Evolutionary conservation across 1,139 yeast species (phyloP), one percentile per base, ranked within the genome.

Genomic region (Spathaspora jeffriesii): DNA sequence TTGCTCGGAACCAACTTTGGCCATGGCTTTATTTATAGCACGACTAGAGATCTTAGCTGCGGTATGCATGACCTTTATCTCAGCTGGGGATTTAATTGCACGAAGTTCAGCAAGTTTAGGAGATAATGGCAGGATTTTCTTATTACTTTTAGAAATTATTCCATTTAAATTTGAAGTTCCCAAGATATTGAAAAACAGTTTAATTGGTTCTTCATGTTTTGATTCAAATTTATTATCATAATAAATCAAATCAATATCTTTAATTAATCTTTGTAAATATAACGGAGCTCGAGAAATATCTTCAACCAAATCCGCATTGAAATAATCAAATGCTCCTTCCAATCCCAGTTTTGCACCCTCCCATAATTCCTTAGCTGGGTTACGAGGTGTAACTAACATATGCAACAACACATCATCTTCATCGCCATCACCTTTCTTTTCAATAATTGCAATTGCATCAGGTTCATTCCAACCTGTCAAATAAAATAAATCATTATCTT

Each of bases 391-490:
- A 6, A 92, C 96, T 47, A 91, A 70, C 85, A 95, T 80, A 58
- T 88, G 95, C 48, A 88, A 78, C 1, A 76, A 63, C 17, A 82
- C 69, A 54, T 83, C 83, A 7, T 81, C 84, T 15, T 78, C 73
- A 40, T 68, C 64, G 10, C 66, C 63, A 15, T 81, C 81, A 18
- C 56, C 59, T 23, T 66, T 64, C 57, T 85, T 88, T 60, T 88
- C 96, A 43, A 95, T 68, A 5, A 89, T 71, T 48, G 86, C 81
- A 27, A 90, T 85, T 0, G 96, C 82, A 53, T 88, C 85, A 2
- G 99, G 97, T 62, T 93, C 99, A 50, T 88, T 76, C 88, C 97
- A 92, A 8, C 98, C 98, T 1, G 96, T 85, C 53, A 93, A 65
- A 63, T 93, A 93, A 64, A 70, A 91, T 31, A 95, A 72, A 63